Percentiles rank a stretch among this genome's conserved stretches.
Conservation (phyloP, 495 filamentous ascomycete species). For the Hypomontagnella submonticulosa region DNA sequence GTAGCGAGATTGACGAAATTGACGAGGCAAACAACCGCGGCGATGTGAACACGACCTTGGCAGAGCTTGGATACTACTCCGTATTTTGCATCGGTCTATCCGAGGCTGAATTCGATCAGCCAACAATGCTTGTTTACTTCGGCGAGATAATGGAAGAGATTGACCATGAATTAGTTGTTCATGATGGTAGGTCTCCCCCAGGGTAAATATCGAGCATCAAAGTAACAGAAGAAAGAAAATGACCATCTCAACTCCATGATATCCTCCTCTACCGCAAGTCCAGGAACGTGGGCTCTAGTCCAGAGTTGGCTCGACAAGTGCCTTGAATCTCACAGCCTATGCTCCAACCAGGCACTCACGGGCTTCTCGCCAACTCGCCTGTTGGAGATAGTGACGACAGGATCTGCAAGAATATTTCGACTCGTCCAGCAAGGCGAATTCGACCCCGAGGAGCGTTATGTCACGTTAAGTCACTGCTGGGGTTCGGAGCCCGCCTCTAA, state of each 20-base stretch:
- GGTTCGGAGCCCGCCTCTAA: slow-evolving; percentile 6
- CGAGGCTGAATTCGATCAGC: neutral
- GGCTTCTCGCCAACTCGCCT: slow-evolving; percentile 34
- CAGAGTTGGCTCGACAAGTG: slow-evolving; percentile 35
- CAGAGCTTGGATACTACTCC: slow-evolving; percentile 32
- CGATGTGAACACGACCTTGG: slow-evolving; percentile 24
- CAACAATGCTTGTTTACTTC: slow-evolving; percentile 28
- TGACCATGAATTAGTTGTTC: slow-evolving; percentile 17
- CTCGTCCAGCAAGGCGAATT: slow-evolving; percentile 32
- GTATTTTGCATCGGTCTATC: slow-evolving; percentile 24
- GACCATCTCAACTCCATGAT: slow-evolving; percentile 34
- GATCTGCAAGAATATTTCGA: slow-evolving; percentile 20
- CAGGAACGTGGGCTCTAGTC: slow-evolving; percentile 30
- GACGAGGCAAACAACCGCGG: slow-evolving; percentile 5
- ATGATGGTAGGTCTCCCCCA: slow-evolving; percentile 25
- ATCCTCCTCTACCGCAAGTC: slow-evolving; percentile 27
- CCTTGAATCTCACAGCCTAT: slow-evolving; percentile 16
- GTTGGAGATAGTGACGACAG: slow-evolving; percentile 9
- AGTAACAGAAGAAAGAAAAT: slow-evolving; percentile 17
- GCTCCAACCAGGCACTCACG: slow-evolving; percentile 8
- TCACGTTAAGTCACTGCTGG: slow-evolving; percentile 39
- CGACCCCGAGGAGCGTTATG: slow-evolving; percentile 32
- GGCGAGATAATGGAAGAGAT: slow-evolving; percentile 27
- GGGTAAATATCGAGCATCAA: neutral
- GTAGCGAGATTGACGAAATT: slow-evolving; percentile 9